Conservation (phyloP, 2,329 filamentous ascomycete species). For the Colletotrichum sp. region DNA sequence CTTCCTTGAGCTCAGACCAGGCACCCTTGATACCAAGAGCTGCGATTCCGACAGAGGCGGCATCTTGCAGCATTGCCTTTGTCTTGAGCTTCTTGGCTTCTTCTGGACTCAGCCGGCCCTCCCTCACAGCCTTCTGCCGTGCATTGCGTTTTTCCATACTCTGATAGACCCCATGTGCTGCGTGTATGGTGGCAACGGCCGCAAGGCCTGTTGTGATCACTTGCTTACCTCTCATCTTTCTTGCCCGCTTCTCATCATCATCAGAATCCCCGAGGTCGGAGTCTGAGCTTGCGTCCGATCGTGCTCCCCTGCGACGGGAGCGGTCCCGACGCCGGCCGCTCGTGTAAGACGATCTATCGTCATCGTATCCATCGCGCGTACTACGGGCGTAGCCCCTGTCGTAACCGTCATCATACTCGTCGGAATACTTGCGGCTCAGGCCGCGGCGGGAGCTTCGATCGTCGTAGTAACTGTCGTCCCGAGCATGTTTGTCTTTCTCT, state of each 20-base stretch:
- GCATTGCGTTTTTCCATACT: constrained; percentile 62
- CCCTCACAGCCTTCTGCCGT: constrained; percentile 57
- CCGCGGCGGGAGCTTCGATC: constrained; percentile 40
- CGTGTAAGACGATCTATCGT: constrained; percentile 47
- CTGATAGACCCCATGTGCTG: constrained; percentile 62
- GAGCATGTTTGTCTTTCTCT: constrained; percentile 36
- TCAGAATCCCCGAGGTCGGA: constrained; percentile 64
- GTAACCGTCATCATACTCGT: constrained; percentile 53
- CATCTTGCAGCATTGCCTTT: constrained; percentile 62
- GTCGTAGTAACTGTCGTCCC: constrained; percentile 51
- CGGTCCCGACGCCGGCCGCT: constrained; percentile 41
- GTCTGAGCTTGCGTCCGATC: constrained; percentile 54
- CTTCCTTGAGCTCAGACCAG: constrained; percentile 61
- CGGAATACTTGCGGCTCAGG: constrained; percentile 42
- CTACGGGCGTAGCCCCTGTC: constrained; percentile 42
- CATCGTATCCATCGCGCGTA: constrained; percentile 45
- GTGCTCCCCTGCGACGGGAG: constrained; percentile 38
- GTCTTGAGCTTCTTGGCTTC: constrained; percentile 63
- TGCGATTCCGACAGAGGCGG: constrained; percentile 63
- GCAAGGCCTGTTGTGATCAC: constrained; percentile 61
- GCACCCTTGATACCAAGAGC: constrained; percentile 63
- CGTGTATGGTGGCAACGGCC: constrained; percentile 64
- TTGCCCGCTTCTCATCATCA: constrained; percentile 57
- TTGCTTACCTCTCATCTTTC: constrained; percentile 69
- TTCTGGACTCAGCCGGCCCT: constrained; percentile 54